Percentiles rank a stretch among this genome's conserved stretches.
Evolutionary conservation across 257 asterid species (phyloP).

Genomic region (Coffea canephora): DNA sequence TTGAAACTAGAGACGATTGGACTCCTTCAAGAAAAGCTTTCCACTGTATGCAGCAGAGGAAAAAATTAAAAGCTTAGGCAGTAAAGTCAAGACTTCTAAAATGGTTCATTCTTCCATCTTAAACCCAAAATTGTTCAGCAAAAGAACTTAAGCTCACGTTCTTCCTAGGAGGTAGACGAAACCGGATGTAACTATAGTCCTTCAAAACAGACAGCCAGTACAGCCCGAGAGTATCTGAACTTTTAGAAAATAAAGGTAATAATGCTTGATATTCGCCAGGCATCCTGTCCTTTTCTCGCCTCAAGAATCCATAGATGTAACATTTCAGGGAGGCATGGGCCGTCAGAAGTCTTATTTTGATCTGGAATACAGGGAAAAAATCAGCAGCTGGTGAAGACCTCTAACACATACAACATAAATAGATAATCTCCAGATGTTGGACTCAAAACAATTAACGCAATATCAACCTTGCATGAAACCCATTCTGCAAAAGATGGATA

Average conservation of each 20-base stretch:
- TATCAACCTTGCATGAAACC: slow-evolving; percentile 97
- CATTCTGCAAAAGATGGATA: slow-evolving; percentile 99
- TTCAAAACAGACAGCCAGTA: slow-evolving; percentile 89
- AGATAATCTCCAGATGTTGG: slow-evolving; percentile 3
- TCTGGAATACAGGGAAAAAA: slow-evolving; percentile 45
- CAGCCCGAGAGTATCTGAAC: slow-evolving; percentile 67
- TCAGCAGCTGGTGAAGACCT: slow-evolving; percentile 5
- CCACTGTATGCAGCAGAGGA: slow-evolving; percentile 60
- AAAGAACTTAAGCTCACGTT: slow-evolving; percentile 58
- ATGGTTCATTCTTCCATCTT: neutral
- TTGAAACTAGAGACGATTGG: slow-evolving; percentile 72
- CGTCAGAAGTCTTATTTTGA: slow-evolving; percentile 88
- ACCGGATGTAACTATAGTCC: slow-evolving; percentile 72
- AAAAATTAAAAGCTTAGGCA: slow-evolving; percentile 21
- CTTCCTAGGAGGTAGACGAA: slow-evolving; percentile 52
- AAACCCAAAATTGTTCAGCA: neutral
- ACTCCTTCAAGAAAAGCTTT: slow-evolving; percentile 96
- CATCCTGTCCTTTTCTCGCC: slow-evolving; percentile 60
- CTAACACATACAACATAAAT: neutral
- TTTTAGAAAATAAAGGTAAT: slow-evolving; percentile 77
- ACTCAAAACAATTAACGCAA: neutral
- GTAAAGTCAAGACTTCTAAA: neutral
- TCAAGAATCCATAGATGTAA: slow-evolving; percentile 70
- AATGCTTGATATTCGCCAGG: slow-evolving; percentile 75
- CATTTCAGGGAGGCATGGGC: slow-evolving; percentile 98